These are phyloP conservation scores for Tricholoma bakamatsutake DNA, from an alignment of 768 basidiomycete genomes.

Conservation along the genomic window DNA sequence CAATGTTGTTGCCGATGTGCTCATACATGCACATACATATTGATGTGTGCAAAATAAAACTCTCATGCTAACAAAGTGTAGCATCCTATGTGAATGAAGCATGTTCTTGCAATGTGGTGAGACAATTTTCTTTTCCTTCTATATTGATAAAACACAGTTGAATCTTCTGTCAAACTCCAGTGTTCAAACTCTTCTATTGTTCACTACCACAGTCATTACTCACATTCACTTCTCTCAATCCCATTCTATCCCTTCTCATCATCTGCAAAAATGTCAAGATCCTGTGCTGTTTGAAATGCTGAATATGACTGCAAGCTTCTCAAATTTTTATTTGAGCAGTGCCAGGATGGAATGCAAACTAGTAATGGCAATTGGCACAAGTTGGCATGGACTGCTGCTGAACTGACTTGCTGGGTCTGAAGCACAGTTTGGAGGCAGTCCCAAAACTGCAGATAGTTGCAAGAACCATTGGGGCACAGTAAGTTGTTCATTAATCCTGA, in stretches of 20 bases:
- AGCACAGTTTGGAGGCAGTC: slow-evolving; percentile 5
- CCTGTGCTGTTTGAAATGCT: neutral
- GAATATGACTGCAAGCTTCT: neutral
- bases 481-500: slow-evolving; percentile 1
- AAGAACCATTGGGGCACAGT: slow-evolving; percentile 11
- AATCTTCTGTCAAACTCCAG: neutral
- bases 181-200: neutral
- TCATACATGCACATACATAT: too few relatives aligned
- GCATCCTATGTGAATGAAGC: too few relatives aligned
- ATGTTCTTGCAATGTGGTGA: too few relatives aligned
- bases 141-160: neutral
- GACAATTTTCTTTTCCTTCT: too few relatives aligned
- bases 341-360: slow-evolving; percentile 9
- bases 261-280: neutral
- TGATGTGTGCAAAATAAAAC: too few relatives aligned
- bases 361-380: slow-evolving; percentile 16
- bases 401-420: slow-evolving; percentile 13
- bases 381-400: slow-evolving; percentile 13
- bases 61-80: too few relatives aligned
- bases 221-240: neutral
- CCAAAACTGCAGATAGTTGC: slow-evolving; percentile 13
- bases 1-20: too few relatives aligned
- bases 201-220: neutral
- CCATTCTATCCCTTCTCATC: neutral
- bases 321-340: slow-evolving; percentile 1